These are phyloP conservation scores for Lentinula sp. DNA, from an alignment of 768 basidiomycete species.

Conservation along the genomic window DNA sequence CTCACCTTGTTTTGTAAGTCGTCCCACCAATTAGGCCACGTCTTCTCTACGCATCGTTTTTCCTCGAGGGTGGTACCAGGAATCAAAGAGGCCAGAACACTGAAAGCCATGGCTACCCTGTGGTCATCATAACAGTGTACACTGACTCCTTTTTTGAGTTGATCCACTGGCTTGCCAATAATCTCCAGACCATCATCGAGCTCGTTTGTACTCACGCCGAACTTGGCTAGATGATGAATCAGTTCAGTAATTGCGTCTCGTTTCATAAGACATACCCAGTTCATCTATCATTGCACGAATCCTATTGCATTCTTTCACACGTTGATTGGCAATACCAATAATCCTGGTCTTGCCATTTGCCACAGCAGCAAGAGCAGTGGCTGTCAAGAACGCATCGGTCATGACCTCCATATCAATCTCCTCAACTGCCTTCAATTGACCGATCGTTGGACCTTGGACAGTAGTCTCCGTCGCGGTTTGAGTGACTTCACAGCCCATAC, in stretches of 20 bases:
- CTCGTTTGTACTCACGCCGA: constrained; percentile 89
- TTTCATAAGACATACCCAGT: constrained; percentile 54
- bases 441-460: constrained; percentile 82
- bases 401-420: constrained; percentile 98
- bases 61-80: constrained; percentile 83
- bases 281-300: constrained; percentile 97
- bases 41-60: constrained; percentile 98
- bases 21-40: constrained; percentile 99
- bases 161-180: constrained; percentile 62
- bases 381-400: constrained; percentile 99
- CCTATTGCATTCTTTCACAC: constrained; percentile 97
- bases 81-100: constrained; percentile 74
- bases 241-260: neutral
- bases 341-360: constrained; percentile 71
- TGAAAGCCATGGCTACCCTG: constrained; percentile 98
- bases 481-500: constrained; percentile 89
- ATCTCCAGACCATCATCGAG: constrained; percentile 91
- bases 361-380: constrained; percentile 87
- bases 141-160: constrained; percentile 65
- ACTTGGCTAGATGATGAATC: constrained; percentile 59
- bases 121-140: constrained; percentile 98
- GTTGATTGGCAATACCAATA: constrained; percentile 92
- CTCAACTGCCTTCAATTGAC: constrained; percentile 76
- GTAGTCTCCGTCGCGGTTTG: constrained; percentile 89
- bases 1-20: constrained; percentile 90